phyloP scores from a whole-genome alignment of 1,139 yeast genomes.

The Wickerhamomyces sp. region DNA sequence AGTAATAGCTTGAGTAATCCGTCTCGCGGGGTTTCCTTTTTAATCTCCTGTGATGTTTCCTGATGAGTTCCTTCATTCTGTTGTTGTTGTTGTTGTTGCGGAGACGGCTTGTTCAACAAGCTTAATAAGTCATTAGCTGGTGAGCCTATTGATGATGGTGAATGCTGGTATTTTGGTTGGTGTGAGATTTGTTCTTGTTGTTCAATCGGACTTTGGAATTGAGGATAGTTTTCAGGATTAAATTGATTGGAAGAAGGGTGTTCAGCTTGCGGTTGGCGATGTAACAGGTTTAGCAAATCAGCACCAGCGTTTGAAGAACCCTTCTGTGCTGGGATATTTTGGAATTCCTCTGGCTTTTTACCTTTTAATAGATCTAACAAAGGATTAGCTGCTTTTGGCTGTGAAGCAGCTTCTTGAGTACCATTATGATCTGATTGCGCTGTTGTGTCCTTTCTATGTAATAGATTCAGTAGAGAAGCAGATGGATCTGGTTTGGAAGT shows the following conservation, averaged over 20 bases:
- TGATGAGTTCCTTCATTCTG: background rate
- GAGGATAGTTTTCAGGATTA: background rate
- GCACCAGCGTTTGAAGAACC: constrained; percentile 2
- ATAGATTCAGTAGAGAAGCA: constrained; percentile 1
- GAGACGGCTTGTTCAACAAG: constrained; percentile 12
- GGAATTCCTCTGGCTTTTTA: background rate
- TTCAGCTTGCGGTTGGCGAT: constrained; percentile 3
- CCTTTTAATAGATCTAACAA: background rate
- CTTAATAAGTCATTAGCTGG: constrained; percentile 20
- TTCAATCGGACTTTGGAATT: constrained; percentile 4
- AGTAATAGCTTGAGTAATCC: background rate
- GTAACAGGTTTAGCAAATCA: constrained; percentile 9
- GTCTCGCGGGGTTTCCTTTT: background rate
- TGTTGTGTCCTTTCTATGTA: constrained; percentile 5
- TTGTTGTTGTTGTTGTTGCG: background rate
- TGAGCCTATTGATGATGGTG: constrained; percentile 5
- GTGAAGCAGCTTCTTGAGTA: constrained; percentile 8
- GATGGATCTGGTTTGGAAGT: constrained; percentile 4
- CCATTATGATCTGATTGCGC: constrained; percentile 10
- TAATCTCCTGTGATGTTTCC: too few species aligned
- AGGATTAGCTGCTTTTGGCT: background rate
- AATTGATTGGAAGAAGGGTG: background rate
- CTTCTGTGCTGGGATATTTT: too few species aligned
- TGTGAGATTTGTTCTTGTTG: too few species aligned
- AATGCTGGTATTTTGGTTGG: background rate